Conservation (phyloP, 257 asterid genomes). For the Fraxinus anomala region DNA sequence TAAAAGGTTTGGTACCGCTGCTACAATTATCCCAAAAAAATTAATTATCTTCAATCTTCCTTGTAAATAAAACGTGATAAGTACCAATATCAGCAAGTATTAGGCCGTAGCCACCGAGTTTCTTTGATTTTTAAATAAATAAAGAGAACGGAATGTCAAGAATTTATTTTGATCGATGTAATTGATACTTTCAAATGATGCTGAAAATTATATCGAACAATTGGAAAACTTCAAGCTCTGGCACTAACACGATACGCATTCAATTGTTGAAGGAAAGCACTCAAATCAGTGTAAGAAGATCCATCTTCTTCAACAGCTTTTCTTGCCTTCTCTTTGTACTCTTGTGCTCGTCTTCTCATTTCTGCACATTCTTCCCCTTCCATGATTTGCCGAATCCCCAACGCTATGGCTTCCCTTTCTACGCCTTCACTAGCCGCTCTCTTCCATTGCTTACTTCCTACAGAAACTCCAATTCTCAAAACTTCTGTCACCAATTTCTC, state of each 20-base stretch:
- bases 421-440: conserved; percentile 38
- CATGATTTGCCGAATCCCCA: conserved; percentile 41
- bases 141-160: no score
- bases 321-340: conserved; percentile 38
- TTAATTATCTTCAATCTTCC: no score
- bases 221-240: no score
- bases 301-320: conserved; percentile 29
- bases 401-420: conserved; percentile 37
- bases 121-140: no score
- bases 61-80: no score
- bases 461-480: conserved; percentile 38
- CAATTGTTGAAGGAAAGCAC: conserved; percentile 16
- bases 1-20: no score
- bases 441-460: conserved; percentile 40
- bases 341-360: conserved; percentile 37
- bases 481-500: conserved; percentile 46
- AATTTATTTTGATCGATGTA: no score
- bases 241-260: not conserved
- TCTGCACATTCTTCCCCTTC: conserved; percentile 42
- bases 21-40: no score
- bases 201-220: not conserved
- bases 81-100: no score
- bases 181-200: no score
- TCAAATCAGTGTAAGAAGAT: conserved; percentile 19
- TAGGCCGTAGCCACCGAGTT: no score